These are phyloP conservation scores for Pythium phragmitis DNA, from an alignment of 352 stramenopile genomes.

Conservation along the genomic window DNA sequence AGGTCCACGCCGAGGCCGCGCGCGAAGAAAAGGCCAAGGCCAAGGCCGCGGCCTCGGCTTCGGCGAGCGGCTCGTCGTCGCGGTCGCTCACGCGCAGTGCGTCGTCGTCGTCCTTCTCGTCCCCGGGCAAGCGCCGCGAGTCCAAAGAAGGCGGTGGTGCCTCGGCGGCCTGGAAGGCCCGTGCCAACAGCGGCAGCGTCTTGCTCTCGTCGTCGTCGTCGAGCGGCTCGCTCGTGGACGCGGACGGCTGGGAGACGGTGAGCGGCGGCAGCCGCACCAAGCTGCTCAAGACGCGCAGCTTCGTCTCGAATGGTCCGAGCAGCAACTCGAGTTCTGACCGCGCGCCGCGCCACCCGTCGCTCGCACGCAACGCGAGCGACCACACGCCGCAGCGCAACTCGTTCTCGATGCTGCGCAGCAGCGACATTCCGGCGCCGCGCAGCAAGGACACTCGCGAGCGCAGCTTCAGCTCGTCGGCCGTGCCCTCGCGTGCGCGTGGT, in stretches of 20 bases:
- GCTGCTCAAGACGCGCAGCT: constrained; percentile 62
- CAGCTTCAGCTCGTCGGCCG: constrained; percentile 29
- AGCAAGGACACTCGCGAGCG: constrained; percentile 44
- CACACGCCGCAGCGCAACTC: constrained; percentile 31
- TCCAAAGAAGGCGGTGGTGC: constrained; percentile 34
- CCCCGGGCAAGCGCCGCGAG: constrained; percentile 41
- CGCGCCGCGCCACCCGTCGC: constrained; percentile 38
- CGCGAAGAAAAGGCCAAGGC: constrained; percentile 75
- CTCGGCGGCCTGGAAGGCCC: constrained; percentile 64
- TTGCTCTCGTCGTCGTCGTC: background rate
- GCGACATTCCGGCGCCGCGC: constrained; percentile 3
- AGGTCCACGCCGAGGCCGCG: constrained; percentile 73
- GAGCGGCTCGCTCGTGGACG: constrained; percentile 28
- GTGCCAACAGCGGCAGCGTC: constrained; percentile 25
- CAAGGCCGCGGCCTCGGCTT: constrained; percentile 29
- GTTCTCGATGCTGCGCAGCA: constrained; percentile 38
- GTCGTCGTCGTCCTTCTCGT: constrained; percentile 41
- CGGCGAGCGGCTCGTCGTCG: constrained; percentile 26
- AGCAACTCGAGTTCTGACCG: constrained; percentile 31
- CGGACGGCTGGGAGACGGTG: constrained; percentile 78
- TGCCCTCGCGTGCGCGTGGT: constrained; percentile 2
- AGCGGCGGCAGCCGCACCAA: constrained; percentile 43
- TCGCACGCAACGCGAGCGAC: constrained; percentile 23
- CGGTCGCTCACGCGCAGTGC: constrained; percentile 59
- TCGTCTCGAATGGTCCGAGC: constrained; percentile 22